Evolutionary conservation across 1,284 basidiomycete species (phyloP).

Genomic region (Fereydounia khargensis): DNA sequence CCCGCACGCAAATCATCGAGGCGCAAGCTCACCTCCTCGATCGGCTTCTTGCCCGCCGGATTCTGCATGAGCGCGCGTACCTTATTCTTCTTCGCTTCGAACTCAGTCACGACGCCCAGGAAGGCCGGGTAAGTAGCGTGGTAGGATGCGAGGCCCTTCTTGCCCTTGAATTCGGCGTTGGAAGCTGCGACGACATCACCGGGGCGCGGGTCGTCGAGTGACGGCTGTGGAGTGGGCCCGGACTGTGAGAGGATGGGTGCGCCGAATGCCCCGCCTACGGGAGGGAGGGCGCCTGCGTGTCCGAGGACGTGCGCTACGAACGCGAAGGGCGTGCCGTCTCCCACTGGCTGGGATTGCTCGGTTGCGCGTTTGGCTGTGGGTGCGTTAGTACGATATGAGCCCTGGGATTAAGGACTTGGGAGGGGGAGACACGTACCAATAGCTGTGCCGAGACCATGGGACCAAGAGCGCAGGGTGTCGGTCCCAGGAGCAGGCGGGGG

Average conservation of each 20-base stretch:
- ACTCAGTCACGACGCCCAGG: conserved; percentile 74
- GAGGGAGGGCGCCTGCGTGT: conserved; percentile 63
- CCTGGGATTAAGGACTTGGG: too few relatives aligned
- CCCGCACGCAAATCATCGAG: conserved; percentile 86
- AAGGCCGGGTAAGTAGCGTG: conserved; percentile 68
- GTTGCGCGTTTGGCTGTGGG: too few relatives aligned
- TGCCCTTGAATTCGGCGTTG: conserved; percentile 81
- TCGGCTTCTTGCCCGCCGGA: conserved; percentile 61
- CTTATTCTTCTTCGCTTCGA: conserved; percentile 56
- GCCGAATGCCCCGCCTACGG: conserved; percentile 36
- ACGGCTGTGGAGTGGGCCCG: conserved; percentile 66
- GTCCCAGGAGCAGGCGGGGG: conserved; percentile 44
- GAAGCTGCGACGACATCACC: conserved; percentile 76
- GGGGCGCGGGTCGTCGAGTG: conserved; percentile 73
- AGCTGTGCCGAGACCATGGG: conserved; percentile 71
- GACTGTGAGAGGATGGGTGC: conserved; percentile 62
- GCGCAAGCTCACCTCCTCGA: conserved; percentile 74
- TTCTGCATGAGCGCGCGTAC: conserved; percentile 63
- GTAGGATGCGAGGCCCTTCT: conserved; percentile 74
- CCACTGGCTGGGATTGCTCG: conserved; percentile 70
- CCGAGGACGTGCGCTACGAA: conserved; percentile 70
- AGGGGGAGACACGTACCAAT: conserved; percentile 62
- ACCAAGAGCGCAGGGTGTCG: conserved; percentile 70
- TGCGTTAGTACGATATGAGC: too few relatives aligned
- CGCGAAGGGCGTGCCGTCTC: conserved; percentile 74